Evolutionary conservation across 495 filamentous ascomycete species (phyloP).

Genomic region (Monascus purpureus): DNA sequence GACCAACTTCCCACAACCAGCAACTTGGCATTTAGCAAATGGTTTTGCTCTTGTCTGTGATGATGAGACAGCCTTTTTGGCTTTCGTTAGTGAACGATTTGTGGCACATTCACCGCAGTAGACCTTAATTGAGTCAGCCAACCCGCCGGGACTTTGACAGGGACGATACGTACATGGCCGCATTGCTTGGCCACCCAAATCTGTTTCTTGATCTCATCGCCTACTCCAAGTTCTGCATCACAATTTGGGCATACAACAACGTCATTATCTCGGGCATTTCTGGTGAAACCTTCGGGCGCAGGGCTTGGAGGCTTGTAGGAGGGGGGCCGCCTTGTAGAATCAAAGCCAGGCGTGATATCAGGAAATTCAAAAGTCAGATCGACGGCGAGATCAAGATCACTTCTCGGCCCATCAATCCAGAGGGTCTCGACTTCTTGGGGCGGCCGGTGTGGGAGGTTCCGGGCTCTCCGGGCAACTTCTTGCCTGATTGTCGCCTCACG

Average conservation of each 20-base stretch:
- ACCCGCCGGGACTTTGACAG: too few relatives aligned
- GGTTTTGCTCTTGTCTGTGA: conserved; percentile 14
- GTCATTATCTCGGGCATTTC: conserved; percentile 47
- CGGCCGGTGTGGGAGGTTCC: conserved; percentile 1
- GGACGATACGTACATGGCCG: conserved; percentile 52
- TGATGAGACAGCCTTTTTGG: conserved; percentile 14
- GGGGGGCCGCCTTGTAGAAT: conserved; percentile 9
- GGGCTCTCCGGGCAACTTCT: conserved; percentile 6
- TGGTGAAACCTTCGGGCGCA: conserved; percentile 48
- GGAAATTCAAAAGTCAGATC: conserved; percentile 6
- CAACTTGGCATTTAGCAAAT: conserved; percentile 38
- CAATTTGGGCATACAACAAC: conserved; percentile 60
- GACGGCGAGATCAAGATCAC: conserved; percentile 10
- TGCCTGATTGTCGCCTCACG: conserved; percentile 5
- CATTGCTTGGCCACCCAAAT: conserved; percentile 63
- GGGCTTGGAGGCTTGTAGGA: conserved; percentile 46
- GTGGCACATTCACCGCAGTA: conserved; percentile 57
- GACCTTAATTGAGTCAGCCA: too few relatives aligned
- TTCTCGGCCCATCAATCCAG: conserved; percentile 4
- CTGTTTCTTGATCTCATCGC: conserved; percentile 44
- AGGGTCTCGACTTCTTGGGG: conserved; percentile 8
- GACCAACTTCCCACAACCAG: conserved; percentile 29
- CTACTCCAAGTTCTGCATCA: conserved; percentile 49
- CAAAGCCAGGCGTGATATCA: conserved; percentile 11
- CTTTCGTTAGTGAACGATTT: conserved; percentile 29